These are phyloP conservation scores for Umbellularia californica DNA, from an alignment of 164 flowering plant species.

Conservation along the genomic window DNA sequence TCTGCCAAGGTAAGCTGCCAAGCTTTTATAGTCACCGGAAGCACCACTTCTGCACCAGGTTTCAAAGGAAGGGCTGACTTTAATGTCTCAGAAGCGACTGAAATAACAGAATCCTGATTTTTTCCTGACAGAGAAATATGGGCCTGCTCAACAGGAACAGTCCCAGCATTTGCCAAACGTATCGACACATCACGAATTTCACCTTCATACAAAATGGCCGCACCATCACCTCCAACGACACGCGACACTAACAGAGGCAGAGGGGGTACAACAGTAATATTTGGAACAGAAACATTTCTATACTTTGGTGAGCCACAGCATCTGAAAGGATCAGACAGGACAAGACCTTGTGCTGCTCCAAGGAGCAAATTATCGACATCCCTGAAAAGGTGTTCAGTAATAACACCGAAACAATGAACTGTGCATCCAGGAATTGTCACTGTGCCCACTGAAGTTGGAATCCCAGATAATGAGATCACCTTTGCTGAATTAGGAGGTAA, in stretches of 20 bases:
- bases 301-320: slow-evolving; percentile 81
- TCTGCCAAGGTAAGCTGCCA: slow-evolving; percentile 76
- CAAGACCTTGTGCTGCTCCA: slow-evolving; percentile 97
- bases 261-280: slow-evolving; percentile 75
- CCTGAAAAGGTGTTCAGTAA: slow-evolving; percentile 84
- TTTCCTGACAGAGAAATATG: slow-evolving; percentile 89
- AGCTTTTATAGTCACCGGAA: slow-evolving; percentile 81
- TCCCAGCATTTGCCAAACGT: slow-evolving; percentile 71
- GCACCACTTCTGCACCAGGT: slow-evolving; percentile 86
- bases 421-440: slow-evolving; percentile 88
- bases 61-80: slow-evolving; percentile 82
- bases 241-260: slow-evolving; percentile 82
- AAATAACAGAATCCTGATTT: slow-evolving; percentile 85
- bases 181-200: slow-evolving; percentile 92
- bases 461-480: slow-evolving; percentile 84
- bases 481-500: slow-evolving; percentile 91
- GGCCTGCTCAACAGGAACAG: slow-evolving; percentile 92
- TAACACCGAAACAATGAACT: slow-evolving; percentile 95
- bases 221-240: slow-evolving; percentile 91
- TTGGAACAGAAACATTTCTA: slow-evolving; percentile 61
- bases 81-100: slow-evolving; percentile 58
- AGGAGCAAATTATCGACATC: slow-evolving; percentile 91
- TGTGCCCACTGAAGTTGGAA: slow-evolving; percentile 82
- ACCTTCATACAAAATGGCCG: slow-evolving; percentile 86
- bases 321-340: slow-evolving; percentile 95